These are phyloP conservation scores for Juglanconis juglandina DNA, from an alignment of 2,329 filamentous ascomycete genomes.

Conservation along the genomic window DNA sequence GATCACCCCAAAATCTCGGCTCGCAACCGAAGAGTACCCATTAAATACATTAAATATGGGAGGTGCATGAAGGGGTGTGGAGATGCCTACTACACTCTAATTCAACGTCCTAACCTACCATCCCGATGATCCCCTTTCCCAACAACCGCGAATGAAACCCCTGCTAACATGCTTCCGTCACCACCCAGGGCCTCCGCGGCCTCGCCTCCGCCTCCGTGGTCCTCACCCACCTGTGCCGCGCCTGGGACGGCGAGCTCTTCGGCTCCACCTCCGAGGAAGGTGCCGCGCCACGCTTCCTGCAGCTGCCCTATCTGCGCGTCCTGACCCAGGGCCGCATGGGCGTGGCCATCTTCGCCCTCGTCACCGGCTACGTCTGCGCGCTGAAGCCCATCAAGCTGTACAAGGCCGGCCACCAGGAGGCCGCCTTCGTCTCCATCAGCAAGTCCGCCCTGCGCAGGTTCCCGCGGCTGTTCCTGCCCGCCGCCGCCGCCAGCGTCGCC, in stretches of 20 bases:
- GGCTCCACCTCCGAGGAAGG: conserved; percentile 42
- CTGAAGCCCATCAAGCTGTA: conserved; percentile 57
- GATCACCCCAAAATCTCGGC: background rate
- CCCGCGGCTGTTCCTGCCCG: conserved; percentile 56
- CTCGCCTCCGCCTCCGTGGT: conserved; percentile 53
- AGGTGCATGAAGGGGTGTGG: background rate
- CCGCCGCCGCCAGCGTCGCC: conserved; percentile 50
- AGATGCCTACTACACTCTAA: background rate
- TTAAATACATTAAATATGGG: background rate
- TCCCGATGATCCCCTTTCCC: conserved; percentile 5
- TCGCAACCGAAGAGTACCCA: background rate
- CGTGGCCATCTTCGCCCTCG: conserved; percentile 64
- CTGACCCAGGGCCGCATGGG: conserved; percentile 60
- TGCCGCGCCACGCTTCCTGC: conserved; percentile 46
- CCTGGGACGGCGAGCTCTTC: conserved; percentile 50
- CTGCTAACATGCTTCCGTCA: background rate
- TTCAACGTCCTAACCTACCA: background rate
- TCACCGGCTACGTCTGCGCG: conserved; percentile 62
- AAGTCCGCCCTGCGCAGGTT: conserved; percentile 57
- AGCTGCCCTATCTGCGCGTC: conserved; percentile 57
- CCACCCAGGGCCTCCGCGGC: conserved; percentile 49
- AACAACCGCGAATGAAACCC: background rate
- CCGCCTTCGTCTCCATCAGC: conserved; percentile 51
- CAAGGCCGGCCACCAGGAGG: conserved; percentile 50
- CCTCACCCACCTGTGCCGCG: conserved; percentile 50